Conservation (phyloP, 441 rosid genomes). For the Erysimum pusillum region DNA sequence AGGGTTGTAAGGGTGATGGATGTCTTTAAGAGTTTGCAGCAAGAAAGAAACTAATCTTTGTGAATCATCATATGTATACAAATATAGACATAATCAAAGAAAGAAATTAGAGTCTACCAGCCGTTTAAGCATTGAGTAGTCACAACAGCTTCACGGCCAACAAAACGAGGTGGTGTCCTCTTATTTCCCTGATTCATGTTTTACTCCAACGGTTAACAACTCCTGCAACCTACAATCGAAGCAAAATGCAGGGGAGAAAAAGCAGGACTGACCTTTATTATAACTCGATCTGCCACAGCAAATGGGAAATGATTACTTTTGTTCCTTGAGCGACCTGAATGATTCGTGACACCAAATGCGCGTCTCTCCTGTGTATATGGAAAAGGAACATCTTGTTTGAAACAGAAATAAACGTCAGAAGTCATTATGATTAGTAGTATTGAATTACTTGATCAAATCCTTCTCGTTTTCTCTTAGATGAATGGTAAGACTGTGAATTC, state of each 20-base stretch:
- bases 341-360: slow-evolving; percentile 56
- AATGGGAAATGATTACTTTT: slow-evolving; percentile 94
- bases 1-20: slow-evolving; percentile 11
- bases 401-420: slow-evolving; percentile 10
- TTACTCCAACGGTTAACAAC: slow-evolving; percentile 45
- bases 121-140: slow-evolving; percentile 98
- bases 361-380: slow-evolving; percentile 70
- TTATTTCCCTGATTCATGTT: slow-evolving; percentile 83
- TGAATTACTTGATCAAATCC: slow-evolving; percentile 80
- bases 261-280: slow-evolving; percentile 74
- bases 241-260: slow-evolving; percentile 1
- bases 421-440: slow-evolving; percentile 9
- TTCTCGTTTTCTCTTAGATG: slow-evolving; percentile 85
- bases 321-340: slow-evolving; percentile 64
- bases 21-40: slow-evolving; percentile 20
- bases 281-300: slow-evolving; percentile 85
- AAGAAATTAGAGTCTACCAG: slow-evolving; percentile 59
- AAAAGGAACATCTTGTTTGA: background rate
- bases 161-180: slow-evolving; percentile 96
- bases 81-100: background rate
- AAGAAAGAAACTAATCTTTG: background rate
- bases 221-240: slow-evolving; percentile 9
- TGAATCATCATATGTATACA: background rate
- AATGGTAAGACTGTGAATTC: slow-evolving; percentile 65
- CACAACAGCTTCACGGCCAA: slow-evolving; percentile 96